Conservation (phyloP, 169 alveolate genomes). For the Plasmodium gonderi region DNA sequence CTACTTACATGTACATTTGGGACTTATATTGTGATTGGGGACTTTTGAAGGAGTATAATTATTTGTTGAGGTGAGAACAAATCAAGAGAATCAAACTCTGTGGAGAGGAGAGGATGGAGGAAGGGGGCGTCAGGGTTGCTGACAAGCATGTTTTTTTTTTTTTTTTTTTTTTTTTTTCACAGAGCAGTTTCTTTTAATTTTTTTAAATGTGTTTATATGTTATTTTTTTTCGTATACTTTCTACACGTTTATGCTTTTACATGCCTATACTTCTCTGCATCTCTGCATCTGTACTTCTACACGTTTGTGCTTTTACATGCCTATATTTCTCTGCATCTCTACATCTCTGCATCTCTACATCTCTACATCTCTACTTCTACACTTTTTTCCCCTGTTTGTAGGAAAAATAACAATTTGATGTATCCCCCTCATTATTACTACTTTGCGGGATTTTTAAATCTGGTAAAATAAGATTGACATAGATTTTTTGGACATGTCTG, state of each 20-base stretch:
- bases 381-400: not conserved
- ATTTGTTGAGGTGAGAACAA: slow-evolving; percentile 75
- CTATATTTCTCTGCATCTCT: no score
- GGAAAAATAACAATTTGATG: slow-evolving; percentile 72
- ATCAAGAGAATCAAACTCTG: not conserved
- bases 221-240: no score
- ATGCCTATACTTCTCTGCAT: no score
- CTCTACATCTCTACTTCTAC: no score
- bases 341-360: no score
- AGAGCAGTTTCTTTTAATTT: no score
- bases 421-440: slow-evolving; percentile 80
- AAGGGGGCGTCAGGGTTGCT: not conserved
- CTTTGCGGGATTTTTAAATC: slow-evolving; percentile 76
- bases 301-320: no score
- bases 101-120: not conserved
- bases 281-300: no score
- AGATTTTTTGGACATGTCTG: no score
- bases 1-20: slow-evolving; percentile 89
- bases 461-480: slow-evolving; percentile 22
- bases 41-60: slow-evolving; percentile 75
- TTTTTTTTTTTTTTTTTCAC: not conserved
- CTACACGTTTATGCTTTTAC: no score
- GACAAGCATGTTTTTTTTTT: not conserved
- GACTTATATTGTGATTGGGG: slow-evolving; percentile 92
- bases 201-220: no score